Base-by-base conservation (phyloP, 139 green algal genomes). In the Micromonas commoda region DNA sequence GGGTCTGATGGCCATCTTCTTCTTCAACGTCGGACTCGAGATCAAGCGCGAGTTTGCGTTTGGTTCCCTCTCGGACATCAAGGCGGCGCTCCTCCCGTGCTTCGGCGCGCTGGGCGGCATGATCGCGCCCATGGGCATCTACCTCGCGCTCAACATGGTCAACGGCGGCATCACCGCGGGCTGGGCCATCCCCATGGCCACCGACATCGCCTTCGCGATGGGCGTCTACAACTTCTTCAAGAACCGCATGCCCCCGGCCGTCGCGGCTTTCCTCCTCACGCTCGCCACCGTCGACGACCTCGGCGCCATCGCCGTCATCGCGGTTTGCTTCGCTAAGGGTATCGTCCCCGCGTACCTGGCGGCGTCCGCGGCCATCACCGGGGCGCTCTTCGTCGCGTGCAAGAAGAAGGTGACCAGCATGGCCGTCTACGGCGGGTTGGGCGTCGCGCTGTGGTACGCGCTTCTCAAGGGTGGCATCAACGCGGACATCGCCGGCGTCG, bases 121-220 rank as follows among this genome's bases (percentile, higher is more conserved):
- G 77, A 33, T 82, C 9, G 67, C 73, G 23, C 77, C 77, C 53
- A 82, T 82, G 67, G 31, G 16, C 1, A 28, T 77, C 24, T 82
- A 82, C 57, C 35, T 71, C 13, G 52, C 2, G 16, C 31, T 77
- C n/a, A 77, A 82, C 52, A 9, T 28, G 3, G n/a, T 32, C 21
- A 26, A 52, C 1, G 68, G 68, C 16, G 77, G 51, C 4, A 23
- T 77, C 16, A 28, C 35, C 19, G 57, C 66, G 13, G 77, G 77
- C 28, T 82, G 77, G 77, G 77, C 77, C 19, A 72, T 82, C 33
- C 77, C 77, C 5, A 82, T 82, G 77, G 77, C 77, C 20, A 82
- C 77, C 2, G 77, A 82, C 28, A 82, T 82, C 51, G 77, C 77
- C 0, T 82, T 82, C 45, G 77, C 77, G 2, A 82, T 82, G 77